These are phyloP conservation scores for Neurospora sublineolata DNA, from an alignment of 495 filamentous ascomycete genomes.

Conservation along the genomic window DNA sequence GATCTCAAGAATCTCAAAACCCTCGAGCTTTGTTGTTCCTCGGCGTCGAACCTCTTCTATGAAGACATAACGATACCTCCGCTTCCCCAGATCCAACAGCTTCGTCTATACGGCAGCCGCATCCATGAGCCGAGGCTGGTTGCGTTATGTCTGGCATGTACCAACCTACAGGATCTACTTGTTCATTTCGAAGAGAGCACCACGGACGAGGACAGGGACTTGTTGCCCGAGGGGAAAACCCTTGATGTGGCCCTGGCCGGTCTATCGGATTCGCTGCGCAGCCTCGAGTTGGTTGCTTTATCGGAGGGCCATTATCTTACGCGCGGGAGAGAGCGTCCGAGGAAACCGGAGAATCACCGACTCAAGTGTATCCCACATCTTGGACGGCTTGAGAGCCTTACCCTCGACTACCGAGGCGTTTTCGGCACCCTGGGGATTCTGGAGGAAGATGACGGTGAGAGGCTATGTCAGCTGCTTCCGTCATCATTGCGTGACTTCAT, in stretches of 20 bases:
- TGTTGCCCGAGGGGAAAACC: slow-evolving; percentile 20
- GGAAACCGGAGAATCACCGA: slow-evolving; percentile 26
- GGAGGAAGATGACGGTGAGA: slow-evolving; percentile 24
- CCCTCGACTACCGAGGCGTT: slow-evolving; percentile 22
- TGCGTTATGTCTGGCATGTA: slow-evolving; percentile 17
- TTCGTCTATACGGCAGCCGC: slow-evolving; percentile 23
- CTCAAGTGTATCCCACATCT: slow-evolving; percentile 22
- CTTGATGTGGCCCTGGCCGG: slow-evolving; percentile 17
- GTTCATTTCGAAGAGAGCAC: slow-evolving; percentile 22
- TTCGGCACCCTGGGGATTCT: slow-evolving; percentile 24
- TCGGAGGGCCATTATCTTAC: slow-evolving; percentile 24
- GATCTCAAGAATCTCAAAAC: slow-evolving; percentile 16
- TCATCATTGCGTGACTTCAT: slow-evolving; percentile 19
- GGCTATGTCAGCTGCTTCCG: slow-evolving; percentile 20
- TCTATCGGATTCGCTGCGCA: slow-evolving; percentile 12
- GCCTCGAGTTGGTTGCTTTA: slow-evolving; percentile 19
- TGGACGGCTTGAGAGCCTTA: slow-evolving; percentile 13
- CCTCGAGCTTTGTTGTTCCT: slow-evolving; percentile 22
- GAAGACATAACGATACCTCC: slow-evolving; percentile 9
- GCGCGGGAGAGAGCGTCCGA: slow-evolving; percentile 19
- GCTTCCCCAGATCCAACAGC: slow-evolving; percentile 18
- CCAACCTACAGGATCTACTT: slow-evolving; percentile 18
- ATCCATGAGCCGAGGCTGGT: slow-evolving; percentile 21
- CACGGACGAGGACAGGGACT: slow-evolving; percentile 18
- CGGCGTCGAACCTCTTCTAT: slow-evolving; percentile 9